These are phyloP conservation scores for Phytopythium chamaehyphon DNA, from an alignment of 352 stramenopile species.

Conservation along the genomic window DNA sequence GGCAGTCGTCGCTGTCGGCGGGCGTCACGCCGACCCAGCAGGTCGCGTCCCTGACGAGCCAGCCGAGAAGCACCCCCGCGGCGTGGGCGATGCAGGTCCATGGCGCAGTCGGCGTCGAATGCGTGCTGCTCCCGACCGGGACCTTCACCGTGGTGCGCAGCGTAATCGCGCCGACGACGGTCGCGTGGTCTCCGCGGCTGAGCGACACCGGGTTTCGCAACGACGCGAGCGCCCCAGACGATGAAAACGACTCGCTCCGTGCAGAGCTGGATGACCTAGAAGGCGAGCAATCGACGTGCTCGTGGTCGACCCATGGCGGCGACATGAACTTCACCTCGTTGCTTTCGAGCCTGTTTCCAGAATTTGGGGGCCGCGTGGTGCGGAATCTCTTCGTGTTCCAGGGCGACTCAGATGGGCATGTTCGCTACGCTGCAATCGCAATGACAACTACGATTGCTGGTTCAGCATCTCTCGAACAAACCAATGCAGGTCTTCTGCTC, in stretches of 20 bases:
- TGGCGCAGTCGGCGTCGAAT: conserved; percentile 29
- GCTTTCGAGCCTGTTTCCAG: conserved; percentile 23
- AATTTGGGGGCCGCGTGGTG: conserved; percentile 2
- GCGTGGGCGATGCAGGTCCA: conserved; percentile 25
- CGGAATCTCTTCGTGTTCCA: conserved; percentile 35
- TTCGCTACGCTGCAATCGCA: conserved; percentile 32
- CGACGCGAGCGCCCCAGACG: neutral
- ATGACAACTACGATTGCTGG: neutral
- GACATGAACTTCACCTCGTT: conserved; percentile 11
- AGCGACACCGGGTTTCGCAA: too few species aligned
- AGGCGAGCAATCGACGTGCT: conserved; percentile 57
- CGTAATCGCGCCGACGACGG: conserved; percentile 44
- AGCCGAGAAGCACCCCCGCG: neutral
- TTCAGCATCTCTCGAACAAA: conserved; percentile 4
- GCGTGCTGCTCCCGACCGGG: conserved; percentile 7
- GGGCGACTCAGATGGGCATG: conserved; percentile 47
- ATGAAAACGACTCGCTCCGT: conserved; percentile 2
- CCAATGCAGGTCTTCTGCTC: conserved; percentile 15
- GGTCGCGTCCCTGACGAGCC: neutral
- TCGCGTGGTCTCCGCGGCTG: neutral
- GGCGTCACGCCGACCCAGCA: conserved; percentile 6
- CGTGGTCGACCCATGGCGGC: conserved; percentile 17
- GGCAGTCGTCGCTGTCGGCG: neutral
- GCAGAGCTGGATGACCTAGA: conserved; percentile 54
- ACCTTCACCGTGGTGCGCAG: conserved; percentile 39